These are phyloP conservation scores for Pythium rishiriense DNA, from an alignment of 352 stramenopile genomes.

Conservation along the genomic window DNA sequence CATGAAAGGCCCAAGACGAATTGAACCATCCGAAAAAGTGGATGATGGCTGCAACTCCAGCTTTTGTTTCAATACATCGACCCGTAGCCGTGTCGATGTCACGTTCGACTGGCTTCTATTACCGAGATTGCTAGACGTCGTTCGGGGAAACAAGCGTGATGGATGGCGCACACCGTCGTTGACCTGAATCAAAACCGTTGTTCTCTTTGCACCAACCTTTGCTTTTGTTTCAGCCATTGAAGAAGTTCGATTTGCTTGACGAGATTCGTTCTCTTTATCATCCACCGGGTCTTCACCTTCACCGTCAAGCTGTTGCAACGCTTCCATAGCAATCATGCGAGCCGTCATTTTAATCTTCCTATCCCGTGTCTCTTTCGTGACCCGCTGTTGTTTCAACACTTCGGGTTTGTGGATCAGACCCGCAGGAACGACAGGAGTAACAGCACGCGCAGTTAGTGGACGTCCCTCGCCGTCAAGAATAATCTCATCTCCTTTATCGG, in stretches of 20 bases:
- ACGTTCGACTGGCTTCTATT: no score
- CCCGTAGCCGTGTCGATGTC: conserved; percentile 18
- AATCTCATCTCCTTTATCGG: conserved; percentile 3
- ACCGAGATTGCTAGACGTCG: neutral
- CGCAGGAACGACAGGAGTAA: no score
- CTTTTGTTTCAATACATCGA: conserved; percentile 42
- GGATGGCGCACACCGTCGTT: conserved; percentile 35
- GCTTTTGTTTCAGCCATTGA: neutral
- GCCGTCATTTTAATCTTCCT: conserved; percentile 46
- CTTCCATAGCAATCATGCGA: conserved; percentile 61
- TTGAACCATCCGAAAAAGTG: conserved; percentile 23
- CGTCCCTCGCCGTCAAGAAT: neutral
- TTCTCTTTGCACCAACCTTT: conserved; percentile 7
- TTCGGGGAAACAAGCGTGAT: conserved; percentile 37
- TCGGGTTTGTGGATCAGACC: neutral
- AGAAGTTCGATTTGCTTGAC: conserved; percentile 14
- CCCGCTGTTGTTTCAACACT: conserved; percentile 16
- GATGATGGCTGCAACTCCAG: conserved; percentile 39
- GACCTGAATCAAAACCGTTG: conserved; percentile 35
- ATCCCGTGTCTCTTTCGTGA: conserved; percentile 22
- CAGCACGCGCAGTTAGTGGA: neutral
- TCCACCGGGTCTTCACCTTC: conserved; percentile 1
- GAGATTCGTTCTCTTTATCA: conserved; percentile 31
- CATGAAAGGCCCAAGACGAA: conserved; percentile 43
- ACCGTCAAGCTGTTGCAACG: conserved; percentile 37